Evolutionary conservation across 2,329 filamentous ascomycete genomes (phyloP).

Genomic region (Xylariaceae sp.): DNA sequence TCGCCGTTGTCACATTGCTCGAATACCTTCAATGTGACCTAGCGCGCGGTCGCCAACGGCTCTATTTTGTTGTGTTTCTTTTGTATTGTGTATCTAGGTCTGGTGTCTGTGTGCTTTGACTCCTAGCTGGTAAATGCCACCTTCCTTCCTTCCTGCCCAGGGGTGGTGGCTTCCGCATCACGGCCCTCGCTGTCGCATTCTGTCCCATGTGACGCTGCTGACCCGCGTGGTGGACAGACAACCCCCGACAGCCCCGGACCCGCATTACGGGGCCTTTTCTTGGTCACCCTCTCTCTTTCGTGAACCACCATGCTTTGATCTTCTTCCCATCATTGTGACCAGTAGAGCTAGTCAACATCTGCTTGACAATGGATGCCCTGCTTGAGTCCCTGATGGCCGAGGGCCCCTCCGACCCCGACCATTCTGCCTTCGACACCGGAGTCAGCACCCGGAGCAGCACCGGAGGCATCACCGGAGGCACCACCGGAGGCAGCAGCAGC

Average conservation of each 20-base stretch:
- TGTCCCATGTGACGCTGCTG: slow-evolving; percentile 6
- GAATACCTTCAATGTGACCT: neutral
- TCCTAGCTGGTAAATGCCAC: neutral
- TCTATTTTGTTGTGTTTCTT: neutral
- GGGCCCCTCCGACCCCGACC: no score
- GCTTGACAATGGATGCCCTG: no score
- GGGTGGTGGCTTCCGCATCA: neutral
- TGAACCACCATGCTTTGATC: neutral
- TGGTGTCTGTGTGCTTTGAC: no score
- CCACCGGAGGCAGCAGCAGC: no score
- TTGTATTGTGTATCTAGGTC: neutral
- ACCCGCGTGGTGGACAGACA: slow-evolving; percentile 1
- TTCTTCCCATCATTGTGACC: no score
- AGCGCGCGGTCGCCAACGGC: neutral
- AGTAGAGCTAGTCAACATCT: no score
- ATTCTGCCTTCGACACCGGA: no score
- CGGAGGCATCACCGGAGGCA: no score
- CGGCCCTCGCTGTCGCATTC: neutral
- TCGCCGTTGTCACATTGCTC: neutral
- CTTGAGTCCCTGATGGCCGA: no score
- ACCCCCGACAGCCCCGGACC: no score
- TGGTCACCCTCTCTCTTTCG: neutral
- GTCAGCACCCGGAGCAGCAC: no score
- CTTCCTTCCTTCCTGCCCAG: neutral
- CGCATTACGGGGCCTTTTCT: neutral